Evolutionary conservation across 176 grass and related monocot species (phyloP), one percentile per base, ranked within the genome.

Genomic region (Sorghum bicolor): DNA sequence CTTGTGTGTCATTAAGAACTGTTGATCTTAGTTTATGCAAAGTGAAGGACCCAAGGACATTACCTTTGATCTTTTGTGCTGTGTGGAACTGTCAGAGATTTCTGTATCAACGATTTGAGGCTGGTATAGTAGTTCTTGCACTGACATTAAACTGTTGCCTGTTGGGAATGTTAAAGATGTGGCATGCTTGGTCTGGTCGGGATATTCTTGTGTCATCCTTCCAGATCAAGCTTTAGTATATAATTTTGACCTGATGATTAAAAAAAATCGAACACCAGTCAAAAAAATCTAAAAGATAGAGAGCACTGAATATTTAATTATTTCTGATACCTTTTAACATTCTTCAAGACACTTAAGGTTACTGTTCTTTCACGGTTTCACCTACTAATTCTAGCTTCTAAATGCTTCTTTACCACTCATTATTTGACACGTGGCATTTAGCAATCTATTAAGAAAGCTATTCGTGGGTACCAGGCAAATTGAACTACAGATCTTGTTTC

Each of bases 221-320:
- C 48, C 26, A 66, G 8, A 26, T 72, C 75, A 88, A 79, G 22
- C 50, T 87, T 76, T 63, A 50, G 38, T 72, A 36, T 50, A 36
- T 50, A 40, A 37, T 30, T 83, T 20, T 63, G 39, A 33, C 73
- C 38, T 71, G 25, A 10, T 2, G 12, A 45, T 26, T 2, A 37
- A 64, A 64, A 62, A 45, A 45, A 45, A 5, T 20, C 24, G 1
- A 13, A 26, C 10, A 26, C 9, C n/a, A 61, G 57, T 61, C 57
- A 61, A 61, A 60, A 63, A 63, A 13, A 20, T 62, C 28, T 63
- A 34, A 31, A 86, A 57, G 47, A 47, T 82, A 68, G 10, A 58
- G 2, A 22, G 63, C 79, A 76, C 33, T 68, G 55, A 48, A 39
- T 77, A 29, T 22, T 19, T 39, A 85, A 81, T 61, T 67, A 62